Percentiles rank a stretch among this genome's conserved stretches.
These are phyloP conservation scores for Amphirosellinia nigrospora DNA, from an alignment of 495 filamentous ascomycete species.

Conservation along the genomic window DNA sequence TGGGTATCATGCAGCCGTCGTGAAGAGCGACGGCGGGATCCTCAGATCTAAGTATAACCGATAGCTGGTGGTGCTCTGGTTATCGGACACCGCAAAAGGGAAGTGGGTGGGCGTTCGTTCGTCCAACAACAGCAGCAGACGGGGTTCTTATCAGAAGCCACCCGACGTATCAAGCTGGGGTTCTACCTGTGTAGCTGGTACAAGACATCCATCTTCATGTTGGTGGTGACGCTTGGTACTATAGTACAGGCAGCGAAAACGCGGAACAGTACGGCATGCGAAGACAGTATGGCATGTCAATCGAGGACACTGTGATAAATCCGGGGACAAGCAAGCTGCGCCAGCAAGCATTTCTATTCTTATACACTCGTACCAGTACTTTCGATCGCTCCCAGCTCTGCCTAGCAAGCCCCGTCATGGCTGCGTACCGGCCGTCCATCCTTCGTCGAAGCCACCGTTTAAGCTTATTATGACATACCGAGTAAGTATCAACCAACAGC, in stretches of 20 bases:
- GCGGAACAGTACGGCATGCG: background rate
- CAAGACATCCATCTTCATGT: too few species aligned
- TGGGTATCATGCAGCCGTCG: constrained; percentile 25
- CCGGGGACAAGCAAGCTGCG: constrained; percentile 18
- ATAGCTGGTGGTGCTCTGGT: background rate
- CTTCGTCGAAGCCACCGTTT: constrained; percentile 15
- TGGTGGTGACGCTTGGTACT: background rate
- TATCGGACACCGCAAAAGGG: constrained; percentile 17
- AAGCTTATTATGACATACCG: constrained; percentile 18
- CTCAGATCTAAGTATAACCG: background rate
- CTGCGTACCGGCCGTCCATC: constrained; percentile 5
- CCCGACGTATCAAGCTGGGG: background rate
- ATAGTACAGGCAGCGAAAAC: background rate
- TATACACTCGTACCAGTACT: constrained; percentile 3
- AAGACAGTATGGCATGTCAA: background rate
- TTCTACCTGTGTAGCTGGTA: background rate
- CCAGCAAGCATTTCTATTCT: constrained; percentile 20
- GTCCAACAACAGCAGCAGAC: background rate
- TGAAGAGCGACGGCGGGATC: constrained; percentile 10
- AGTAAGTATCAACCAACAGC: background rate
- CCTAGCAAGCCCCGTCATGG: background rate
- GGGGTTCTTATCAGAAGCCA: constrained; percentile 14
- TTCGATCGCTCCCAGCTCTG: background rate
- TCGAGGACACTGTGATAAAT: constrained; percentile 7
- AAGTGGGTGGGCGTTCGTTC: constrained; percentile 3